Base-by-base conservation (phyloP, 2,329 filamentous ascomycete genomes). In the Ustilaginoidea virens region DNA sequence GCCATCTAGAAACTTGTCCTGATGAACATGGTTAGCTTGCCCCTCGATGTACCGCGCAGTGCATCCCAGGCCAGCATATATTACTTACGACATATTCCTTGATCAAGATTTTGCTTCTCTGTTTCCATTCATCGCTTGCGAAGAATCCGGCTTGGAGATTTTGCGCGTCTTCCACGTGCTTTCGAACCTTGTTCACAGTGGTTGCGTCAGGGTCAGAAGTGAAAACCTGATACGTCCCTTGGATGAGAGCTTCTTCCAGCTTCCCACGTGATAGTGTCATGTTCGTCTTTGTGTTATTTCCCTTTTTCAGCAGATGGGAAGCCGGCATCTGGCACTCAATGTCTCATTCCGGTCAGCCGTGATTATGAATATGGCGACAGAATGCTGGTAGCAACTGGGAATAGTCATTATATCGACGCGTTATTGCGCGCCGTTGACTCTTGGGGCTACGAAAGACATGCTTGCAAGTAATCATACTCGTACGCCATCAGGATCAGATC, bases 121-220 rank as follows among this genome's bases (percentile, higher is more conserved):
- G 45, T 44, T 75, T 74, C 72, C 72, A 76, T 11, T 61, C 48
- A 0, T 37, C 48, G 2, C 43, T 37, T 10, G 52, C 51, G 28
- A 75, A 61, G 36, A 73, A 71, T 0, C 58, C 64, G 1, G 58
- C 47, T 0, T 62, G 56, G 2, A 75, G 55, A 1, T 44, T 48
- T 1, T 68, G 48, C 24, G 61, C 48, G 17, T 61, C 48, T 34
- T 71, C 67, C 2, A 58, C 62, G 25, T 51, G 53, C 34, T 63
- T 60, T 31, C 72, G 68, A 31, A 72, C 60, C 28, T 53, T 56
- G 39, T 73, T 74, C 34, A 76, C 67, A 0, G 66, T 66, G 7
- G 72, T 55, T 4, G 54, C 38, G 13, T 65, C 59, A 4, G 58
- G 54, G 9, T 58, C 53, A 13, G 45, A 41, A 16, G 52, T 45